Evolutionary conservation across 805 yeast genomes (phyloP).

Genomic region (Wickerhamomyces alni): DNA sequence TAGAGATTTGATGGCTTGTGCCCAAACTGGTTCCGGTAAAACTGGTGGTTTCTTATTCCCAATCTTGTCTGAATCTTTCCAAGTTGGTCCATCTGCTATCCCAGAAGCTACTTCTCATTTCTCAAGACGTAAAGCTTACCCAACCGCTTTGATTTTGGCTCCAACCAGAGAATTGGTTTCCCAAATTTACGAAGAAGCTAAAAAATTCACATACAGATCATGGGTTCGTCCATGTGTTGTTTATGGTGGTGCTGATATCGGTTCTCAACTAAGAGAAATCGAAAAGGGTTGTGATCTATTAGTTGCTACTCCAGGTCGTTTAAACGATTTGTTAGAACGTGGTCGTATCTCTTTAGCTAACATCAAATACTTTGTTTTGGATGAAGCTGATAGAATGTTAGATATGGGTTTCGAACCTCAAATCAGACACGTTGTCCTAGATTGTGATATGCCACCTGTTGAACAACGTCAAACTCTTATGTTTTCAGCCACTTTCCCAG

Average conservation of each 20-base stretch:
- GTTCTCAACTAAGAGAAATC: conserved; percentile 79
- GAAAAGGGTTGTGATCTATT: conserved; percentile 92
- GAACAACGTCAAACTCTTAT: conserved; percentile 90
- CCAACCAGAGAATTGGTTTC: conserved; percentile 99
- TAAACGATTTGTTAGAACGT: conserved; percentile 92
- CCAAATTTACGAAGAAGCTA: conserved; percentile 94
- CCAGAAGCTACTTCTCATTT: conserved; percentile 40
- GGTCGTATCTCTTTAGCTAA: conserved; percentile 85
- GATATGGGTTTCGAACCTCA: conserved; percentile 99
- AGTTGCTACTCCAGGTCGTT: conserved; percentile 99
- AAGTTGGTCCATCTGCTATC: conserved; percentile 73
- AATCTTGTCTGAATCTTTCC: conserved; percentile 84
- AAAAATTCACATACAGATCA: conserved; percentile 93
- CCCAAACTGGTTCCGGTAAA: conserved; percentile 98
- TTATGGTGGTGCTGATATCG: conserved; percentile 97
- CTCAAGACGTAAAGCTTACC: conserved; percentile 76
- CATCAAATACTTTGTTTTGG: conserved; percentile 90
- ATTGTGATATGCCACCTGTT: conserved; percentile 95
- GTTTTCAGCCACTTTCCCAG: conserved; percentile 99
- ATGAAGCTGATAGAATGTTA: conserved; percentile 99
- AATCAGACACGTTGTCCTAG: conserved; percentile 96
- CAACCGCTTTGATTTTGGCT: conserved; percentile 93
- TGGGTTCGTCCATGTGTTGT: conserved; percentile 97
- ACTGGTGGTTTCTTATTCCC: conserved; percentile 99
- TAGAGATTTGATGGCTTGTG: conserved; percentile 95